A percentile compares a stretch with the other conserved stretches of the same genome.
Evolutionary conservation across 495 filamentous ascomycete species (phyloP).

Genomic region (Tuber calosporum): DNA sequence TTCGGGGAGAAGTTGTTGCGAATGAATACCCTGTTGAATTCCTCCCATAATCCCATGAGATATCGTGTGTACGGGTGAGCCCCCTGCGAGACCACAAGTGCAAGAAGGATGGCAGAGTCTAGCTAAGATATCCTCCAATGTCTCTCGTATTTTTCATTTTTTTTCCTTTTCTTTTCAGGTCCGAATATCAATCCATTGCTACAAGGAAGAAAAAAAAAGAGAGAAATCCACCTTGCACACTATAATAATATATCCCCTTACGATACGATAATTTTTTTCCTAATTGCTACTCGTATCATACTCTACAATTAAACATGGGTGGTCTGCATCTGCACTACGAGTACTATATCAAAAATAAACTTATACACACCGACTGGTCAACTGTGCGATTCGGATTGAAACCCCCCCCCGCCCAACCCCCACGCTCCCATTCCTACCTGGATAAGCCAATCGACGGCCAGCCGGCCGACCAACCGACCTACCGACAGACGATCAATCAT

Average conservation of each 20-base stretch:
- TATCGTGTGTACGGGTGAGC: no score
- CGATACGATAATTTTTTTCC: no score
- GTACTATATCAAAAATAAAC: neutral
- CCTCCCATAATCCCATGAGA: neutral
- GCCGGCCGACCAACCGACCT: neutral
- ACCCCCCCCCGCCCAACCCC: neutral
- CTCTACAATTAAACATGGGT: neutral
- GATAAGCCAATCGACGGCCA: neutral
- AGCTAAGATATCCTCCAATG: no score
- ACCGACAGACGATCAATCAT: neutral
- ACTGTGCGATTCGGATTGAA: neutral
- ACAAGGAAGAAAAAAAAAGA: neutral
- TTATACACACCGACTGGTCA: neutral
- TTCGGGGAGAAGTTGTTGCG: constrained; percentile 2
- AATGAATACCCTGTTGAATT: neutral
- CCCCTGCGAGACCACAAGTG: neutral
- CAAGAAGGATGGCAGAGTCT: neutral
- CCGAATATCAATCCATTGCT: neutral
- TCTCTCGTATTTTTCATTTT: neutral
- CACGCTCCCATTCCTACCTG: neutral
- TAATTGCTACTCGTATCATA: neutral
- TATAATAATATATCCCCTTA: neutral
- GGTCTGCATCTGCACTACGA: no score
- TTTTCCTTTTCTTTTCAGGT: neutral
- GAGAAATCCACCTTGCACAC: neutral